Evolutionary conservation across 768 basidiomycete species (phyloP), one percentile per base, ranked within the genome.

Genomic region (Collybiopsis luxurians): DNA sequence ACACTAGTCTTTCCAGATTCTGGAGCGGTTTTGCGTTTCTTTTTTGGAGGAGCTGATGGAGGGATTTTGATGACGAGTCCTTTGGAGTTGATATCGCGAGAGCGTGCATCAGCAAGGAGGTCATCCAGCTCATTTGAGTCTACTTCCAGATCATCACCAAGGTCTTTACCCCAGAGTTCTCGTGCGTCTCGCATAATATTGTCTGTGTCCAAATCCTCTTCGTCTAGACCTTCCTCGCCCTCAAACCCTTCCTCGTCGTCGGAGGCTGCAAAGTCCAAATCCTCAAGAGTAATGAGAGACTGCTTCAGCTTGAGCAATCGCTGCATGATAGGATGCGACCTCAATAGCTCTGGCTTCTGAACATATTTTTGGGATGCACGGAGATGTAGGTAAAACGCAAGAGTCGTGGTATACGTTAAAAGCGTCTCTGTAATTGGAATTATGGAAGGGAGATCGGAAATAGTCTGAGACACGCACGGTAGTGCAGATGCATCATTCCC

Each of bases 361-460:
- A 81, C 76, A 66, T 86, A 85, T 71, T 88, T 82, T 59, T 82
- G 76, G 39, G 80, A 80, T 23, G 89, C 77, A 17, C 90, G 84
- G n/a, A 98, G 78, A 69, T 95, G 85, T 39, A 98, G 75, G 73
- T 96, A 98, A 74, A 95, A 98, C 1, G 95, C 90, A 44, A 98
- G 85, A 2, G 86, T 87, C 0, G 94, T 91, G 19, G 91, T 80
- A 66, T 98, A 98, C 9, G 95, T 92, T 36, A 97, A 74, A 2
- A 96, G 77, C 1, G 94, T 82, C 78, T 98, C 95, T 98, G 69
- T 39, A 48, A n/a, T 56, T 30, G 40, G 19, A 15, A 40, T 57
- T 4, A 44, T 17, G 31, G 31, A 12, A n/a, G 27, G 17, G 19
- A 44, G 53, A 27, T 17, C 26, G 43, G 13, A 7, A 28, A 48